phyloP scores from a whole-genome alignment of 2,329 filamentous ascomycete genomes.

The Elsinoe fawcettii region DNA sequence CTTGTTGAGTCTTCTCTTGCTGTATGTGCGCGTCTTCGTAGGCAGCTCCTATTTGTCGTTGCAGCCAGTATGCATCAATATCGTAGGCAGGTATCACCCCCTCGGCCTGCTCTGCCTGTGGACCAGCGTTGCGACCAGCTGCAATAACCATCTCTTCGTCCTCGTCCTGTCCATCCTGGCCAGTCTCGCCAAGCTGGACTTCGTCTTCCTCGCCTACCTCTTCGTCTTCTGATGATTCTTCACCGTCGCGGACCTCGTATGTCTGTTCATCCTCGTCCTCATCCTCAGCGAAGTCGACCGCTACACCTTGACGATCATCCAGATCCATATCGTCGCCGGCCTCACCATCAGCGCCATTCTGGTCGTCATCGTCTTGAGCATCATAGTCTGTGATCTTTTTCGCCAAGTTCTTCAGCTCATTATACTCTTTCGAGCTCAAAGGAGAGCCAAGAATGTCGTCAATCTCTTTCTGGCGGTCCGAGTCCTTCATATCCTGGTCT shows the following conservation, averaged over 20 bases:
- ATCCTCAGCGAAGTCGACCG: conserved; percentile 91
- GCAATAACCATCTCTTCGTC: conserved; percentile 81
- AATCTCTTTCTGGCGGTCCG: conserved; percentile 96
- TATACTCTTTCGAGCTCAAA: conserved; percentile 84
- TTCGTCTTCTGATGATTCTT: conserved; percentile 64
- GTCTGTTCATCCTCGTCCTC: conserved; percentile 73
- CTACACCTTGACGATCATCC: conserved; percentile 91
- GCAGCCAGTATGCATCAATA: conserved; percentile 96
- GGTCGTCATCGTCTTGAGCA: conserved; percentile 89
- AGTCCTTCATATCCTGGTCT: conserved; percentile 90
- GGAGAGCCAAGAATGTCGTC: conserved; percentile 84
- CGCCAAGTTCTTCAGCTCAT: conserved; percentile 88
- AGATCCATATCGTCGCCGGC: conserved; percentile 65
- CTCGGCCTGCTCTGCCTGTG: conserved; percentile 39
- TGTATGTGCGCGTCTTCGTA: conserved; percentile 90
- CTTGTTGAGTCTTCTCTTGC: conserved; percentile 82
- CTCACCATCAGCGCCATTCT: conserved; percentile 61
- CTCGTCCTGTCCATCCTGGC: conserved; percentile 50
- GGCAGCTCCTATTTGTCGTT: conserved; percentile 78
- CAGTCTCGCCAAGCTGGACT: conserved; percentile 40
- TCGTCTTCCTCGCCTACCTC: conserved; percentile 18
- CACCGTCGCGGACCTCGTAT: conserved; percentile 77
- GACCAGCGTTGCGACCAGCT: conserved; percentile 27
- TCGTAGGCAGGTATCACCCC: conserved; percentile 68
- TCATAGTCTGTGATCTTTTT: conserved; percentile 99